Evolutionary conservation across 345 rosid species (phyloP), one percentile per base, ranked within the genome.

Genomic region (Abelmoschus esculentus): DNA sequence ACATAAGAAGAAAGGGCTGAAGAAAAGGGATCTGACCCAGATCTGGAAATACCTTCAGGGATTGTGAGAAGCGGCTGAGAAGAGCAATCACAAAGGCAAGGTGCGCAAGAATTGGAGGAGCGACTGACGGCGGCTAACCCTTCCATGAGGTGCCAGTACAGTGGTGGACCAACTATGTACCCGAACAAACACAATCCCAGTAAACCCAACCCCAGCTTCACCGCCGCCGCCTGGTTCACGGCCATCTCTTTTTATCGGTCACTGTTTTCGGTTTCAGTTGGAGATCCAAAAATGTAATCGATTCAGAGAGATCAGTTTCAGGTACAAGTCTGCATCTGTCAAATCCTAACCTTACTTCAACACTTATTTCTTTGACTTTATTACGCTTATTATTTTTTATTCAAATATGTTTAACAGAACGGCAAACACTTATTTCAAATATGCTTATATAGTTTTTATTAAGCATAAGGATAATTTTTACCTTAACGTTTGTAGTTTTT

Each of bases 91-190:
- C 98, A 93, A 63, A 66, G 62, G 42, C 97, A 89, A 52, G 86
- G 84, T 53, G 86, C 32, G 79, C 93, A 90, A 68, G 84, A 70
- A 58, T 79, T 61, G 13, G 84, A 76, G 46, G 84, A 79, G 73
- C 12, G 82, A 73, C 78, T 77, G 40, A 86, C 79, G 7, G 90
- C 87, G 10, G 83, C 93, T 31, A 87, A 57, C 7, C 84, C 93
- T 65, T 90, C 93, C 71, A 78, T 83, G 79, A 93, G 80, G 61
- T 91, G 97, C 91, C 92, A 89, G 81, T 93, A 89, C 9, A 93
- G 87, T 66, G 98, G 97, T 8, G 97, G 97, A 61, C 92, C 98
- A 59, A 93, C 73, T 70, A 93, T 83, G 84, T 91, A 93, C 11
- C 87, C 89, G 13, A 65, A 73, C 82, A 93, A 71, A 80, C 96